phyloP scores from a whole-genome alignment of 352 stramenopile species.

The Phytophthora chlamydospora region DNA sequence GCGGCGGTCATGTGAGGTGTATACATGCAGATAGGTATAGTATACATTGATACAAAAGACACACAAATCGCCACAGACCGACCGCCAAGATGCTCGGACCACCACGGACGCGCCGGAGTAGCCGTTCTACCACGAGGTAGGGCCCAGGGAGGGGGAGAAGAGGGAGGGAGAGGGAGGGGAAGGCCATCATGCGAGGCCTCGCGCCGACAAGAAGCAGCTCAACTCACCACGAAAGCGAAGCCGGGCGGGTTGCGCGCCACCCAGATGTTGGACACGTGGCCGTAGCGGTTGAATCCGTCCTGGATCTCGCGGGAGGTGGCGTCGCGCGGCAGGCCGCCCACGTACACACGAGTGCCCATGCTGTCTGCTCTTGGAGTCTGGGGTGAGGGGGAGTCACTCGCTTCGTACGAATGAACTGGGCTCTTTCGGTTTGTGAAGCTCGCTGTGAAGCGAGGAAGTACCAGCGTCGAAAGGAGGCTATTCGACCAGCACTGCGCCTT shows the following conservation, averaged over 20 bases:
- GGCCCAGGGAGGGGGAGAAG: conserved; percentile 14
- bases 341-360: conserved; percentile 86
- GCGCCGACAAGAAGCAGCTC: conserved; percentile 30
- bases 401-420: conserved; percentile 23
- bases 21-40: conserved; percentile 19
- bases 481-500: conserved; percentile 9
- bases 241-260: conserved; percentile 86
- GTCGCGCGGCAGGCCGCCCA: conserved; percentile 81
- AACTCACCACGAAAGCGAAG: conserved; percentile 92
- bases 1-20: conserved; percentile 1
- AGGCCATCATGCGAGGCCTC: conserved; percentile 42
- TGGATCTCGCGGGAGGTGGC: conserved; percentile 84
- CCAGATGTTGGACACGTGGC: conserved; percentile 88
- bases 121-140: background rate
- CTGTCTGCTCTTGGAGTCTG: conserved; percentile 29
- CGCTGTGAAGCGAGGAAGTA: conserved; percentile 2
- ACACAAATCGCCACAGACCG: conserved; percentile 25
- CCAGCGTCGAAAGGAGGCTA: background rate
- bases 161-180: conserved; percentile 23
- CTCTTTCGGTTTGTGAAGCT: conserved; percentile 39
- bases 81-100: background rate
- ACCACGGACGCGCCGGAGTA: background rate
- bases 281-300: conserved; percentile 84
- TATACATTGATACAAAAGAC: conserved; percentile 25
- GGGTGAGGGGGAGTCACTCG: conserved; percentile 9